Evolutionary conservation across 208 protist species (phyloP).

Genomic region (Wallacemonas rigidus): DNA sequence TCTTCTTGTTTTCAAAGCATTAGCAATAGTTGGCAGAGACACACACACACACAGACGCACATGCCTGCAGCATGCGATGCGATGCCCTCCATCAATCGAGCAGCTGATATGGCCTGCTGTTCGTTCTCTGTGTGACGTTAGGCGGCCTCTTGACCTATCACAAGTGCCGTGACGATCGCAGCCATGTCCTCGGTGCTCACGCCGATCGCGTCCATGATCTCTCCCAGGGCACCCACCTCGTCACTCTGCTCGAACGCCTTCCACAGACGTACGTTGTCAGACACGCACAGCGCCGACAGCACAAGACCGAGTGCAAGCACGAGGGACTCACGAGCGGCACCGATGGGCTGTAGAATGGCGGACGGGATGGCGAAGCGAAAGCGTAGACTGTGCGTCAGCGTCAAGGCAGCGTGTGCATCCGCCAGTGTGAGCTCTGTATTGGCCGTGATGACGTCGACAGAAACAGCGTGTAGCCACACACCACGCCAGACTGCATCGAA

Average conservation of each 20-base stretch:
- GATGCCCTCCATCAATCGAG: too few species aligned
- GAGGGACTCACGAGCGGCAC: conserved; percentile 28
- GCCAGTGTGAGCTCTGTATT: not conserved
- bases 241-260: conserved; percentile 25
- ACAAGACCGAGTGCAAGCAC: conserved; percentile 46
- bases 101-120: too few species aligned
- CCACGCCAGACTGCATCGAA: conserved; percentile 27
- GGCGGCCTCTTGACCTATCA: conserved; percentile 26
- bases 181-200: conserved; percentile 36
- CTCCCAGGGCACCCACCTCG: conserved; percentile 30
- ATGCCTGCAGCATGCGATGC: too few species aligned
- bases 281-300: conserved; percentile 41
- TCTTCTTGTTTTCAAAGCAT: too few species aligned
- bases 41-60: too few species aligned
- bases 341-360: conserved; percentile 32
- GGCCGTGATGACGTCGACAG: not conserved
- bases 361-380: conserved; percentile 62
- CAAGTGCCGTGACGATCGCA: conserved; percentile 45
- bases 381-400: conserved; percentile 42
- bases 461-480: conserved; percentile 37
- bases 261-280: conserved; percentile 19
- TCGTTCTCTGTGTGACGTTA: not conserved
- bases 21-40: too few species aligned
- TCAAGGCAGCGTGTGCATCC: conserved; percentile 14
- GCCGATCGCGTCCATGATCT: conserved; percentile 46